Evolutionary conservation across 768 basidiomycete genomes (phyloP), one percentile per base, ranked within the genome.

Genomic region (Rhizopogon roseolus): DNA sequence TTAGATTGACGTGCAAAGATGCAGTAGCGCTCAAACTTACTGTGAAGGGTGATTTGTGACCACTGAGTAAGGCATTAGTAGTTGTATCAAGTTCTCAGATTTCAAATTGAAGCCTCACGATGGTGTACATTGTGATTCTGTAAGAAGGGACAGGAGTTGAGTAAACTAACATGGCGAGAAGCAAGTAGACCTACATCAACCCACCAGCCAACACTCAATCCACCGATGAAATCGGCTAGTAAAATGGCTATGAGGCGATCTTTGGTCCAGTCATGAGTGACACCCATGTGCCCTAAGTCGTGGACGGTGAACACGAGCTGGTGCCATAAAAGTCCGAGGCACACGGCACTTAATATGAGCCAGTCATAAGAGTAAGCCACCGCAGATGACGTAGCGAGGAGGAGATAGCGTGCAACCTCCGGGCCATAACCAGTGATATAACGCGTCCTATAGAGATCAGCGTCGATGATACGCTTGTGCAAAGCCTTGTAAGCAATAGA

Each of bases 21-120:
- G 40, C 28, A 17, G 13, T 17, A 37, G 55, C 22, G 38, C 25
- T 36, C 3, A 28, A 19, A 72, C 85, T 56, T 77, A 94, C 85
- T 99, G 97, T 43, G 94, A 87, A 5, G 93, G 94, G 59, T 98
- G 93, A 64, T 98, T 98, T n/a, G 96, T 89, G 50, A 98, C 92
- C 49, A 98, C 94, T 97, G 60, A 3, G 42, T 37, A 32, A 50
- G 3, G 9, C 49, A 25, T 48, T 5, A 53, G 53, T 53, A 43
- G 56, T 55, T 19, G 51, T 39, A 17, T 51, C 29, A 46, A 6
- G 13, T 36, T 52, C 49, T 38, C 29, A 17, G 32, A 54, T 44
- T 34, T 37, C 14, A 50, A 41, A 41, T 40, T 28, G 22, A 49
- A 17, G 36, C 81, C 94, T 76, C 66, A 93, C 93, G 76, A 72